phyloP scores from a whole-genome alignment of 2,329 filamentous ascomycete genomes.

The Parastagonospora nodorum region DNA sequence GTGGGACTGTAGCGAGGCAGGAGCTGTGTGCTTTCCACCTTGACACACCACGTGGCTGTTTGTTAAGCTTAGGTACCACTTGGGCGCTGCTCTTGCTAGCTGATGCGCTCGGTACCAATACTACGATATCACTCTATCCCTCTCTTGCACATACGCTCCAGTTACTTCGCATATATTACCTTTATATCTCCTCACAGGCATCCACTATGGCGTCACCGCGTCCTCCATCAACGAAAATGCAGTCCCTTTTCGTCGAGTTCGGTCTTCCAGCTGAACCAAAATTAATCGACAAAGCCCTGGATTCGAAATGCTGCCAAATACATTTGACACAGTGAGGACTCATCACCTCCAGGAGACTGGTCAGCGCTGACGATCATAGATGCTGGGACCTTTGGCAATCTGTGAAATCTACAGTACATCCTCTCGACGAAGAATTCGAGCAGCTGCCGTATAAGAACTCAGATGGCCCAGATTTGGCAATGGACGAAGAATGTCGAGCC shows the following conservation, averaged over 20 bases:
- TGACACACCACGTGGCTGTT: too few species aligned
- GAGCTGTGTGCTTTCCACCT: too few species aligned
- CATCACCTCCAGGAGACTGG: background rate
- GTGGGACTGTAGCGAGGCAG: too few species aligned
- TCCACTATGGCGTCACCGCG: constrained; percentile 1
- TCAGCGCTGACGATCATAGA: background rate
- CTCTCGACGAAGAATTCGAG: constrained; percentile 5
- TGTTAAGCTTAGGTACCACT: too few species aligned
- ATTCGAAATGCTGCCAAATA: constrained; percentile 10
- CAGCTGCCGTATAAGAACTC: constrained; percentile 9
- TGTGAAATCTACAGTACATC: background rate
- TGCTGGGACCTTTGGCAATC: background rate
- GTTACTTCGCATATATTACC: constrained; percentile 2
- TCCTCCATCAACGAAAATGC: background rate
- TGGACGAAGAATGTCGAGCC: background rate
- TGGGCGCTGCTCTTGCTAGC: too few species aligned
- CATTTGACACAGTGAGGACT: constrained; percentile 6
- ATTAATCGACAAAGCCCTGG: constrained; percentile 9
- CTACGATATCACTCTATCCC: background rate
- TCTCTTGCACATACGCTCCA: background rate
- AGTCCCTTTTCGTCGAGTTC: background rate
- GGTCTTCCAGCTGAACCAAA: constrained; percentile 1
- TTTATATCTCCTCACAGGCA: background rate
- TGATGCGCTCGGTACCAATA: background rate
- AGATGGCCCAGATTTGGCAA: background rate